These are phyloP conservation scores for Malbranchea cinnamomea DNA, from an alignment of 2,329 filamentous ascomycete species.

Conservation along the genomic window DNA sequence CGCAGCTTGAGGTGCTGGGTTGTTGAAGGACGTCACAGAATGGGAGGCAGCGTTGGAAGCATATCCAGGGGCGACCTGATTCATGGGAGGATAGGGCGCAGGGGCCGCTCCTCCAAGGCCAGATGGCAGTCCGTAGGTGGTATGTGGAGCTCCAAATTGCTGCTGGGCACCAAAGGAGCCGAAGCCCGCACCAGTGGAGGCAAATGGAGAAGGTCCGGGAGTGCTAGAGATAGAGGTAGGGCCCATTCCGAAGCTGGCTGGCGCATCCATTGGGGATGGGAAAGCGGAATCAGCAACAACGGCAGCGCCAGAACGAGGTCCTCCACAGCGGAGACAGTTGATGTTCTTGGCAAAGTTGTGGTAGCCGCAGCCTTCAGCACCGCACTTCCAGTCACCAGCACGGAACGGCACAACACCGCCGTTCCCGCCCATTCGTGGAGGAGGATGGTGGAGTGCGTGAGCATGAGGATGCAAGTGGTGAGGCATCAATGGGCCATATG, in stretches of 20 bases:
- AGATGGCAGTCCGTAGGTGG: constrained; percentile 77
- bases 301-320: constrained; percentile 81
- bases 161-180: constrained; percentile 54
- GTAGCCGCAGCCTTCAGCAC: constrained; percentile 91
- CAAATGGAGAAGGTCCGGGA: constrained; percentile 58
- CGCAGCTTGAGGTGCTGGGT: constrained; percentile 81
- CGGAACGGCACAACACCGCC: constrained; percentile 89
- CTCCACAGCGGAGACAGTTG: constrained; percentile 89
- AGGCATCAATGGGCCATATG: constrained; percentile 57
- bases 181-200: constrained; percentile 54
- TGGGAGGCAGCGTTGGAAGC: constrained; percentile 63
- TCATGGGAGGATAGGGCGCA: constrained; percentile 51
- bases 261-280: constrained; percentile 75
- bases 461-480: constrained; percentile 59
- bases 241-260: constrained; percentile 64
- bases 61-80: constrained; percentile 61
- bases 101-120: constrained; percentile 66
- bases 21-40: constrained; percentile 77
- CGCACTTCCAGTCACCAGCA: constrained; percentile 97
- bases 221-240: constrained; percentile 76
- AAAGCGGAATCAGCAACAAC: constrained; percentile 90
- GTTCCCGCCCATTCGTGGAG: constrained; percentile 51
- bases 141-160: constrained; percentile 72
- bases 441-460: constrained; percentile 43
- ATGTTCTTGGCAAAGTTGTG: constrained; percentile 99